Base-by-base conservation (phyloP, 2,329 filamentous ascomycete species). In the Botrytis fragariae region DNA sequence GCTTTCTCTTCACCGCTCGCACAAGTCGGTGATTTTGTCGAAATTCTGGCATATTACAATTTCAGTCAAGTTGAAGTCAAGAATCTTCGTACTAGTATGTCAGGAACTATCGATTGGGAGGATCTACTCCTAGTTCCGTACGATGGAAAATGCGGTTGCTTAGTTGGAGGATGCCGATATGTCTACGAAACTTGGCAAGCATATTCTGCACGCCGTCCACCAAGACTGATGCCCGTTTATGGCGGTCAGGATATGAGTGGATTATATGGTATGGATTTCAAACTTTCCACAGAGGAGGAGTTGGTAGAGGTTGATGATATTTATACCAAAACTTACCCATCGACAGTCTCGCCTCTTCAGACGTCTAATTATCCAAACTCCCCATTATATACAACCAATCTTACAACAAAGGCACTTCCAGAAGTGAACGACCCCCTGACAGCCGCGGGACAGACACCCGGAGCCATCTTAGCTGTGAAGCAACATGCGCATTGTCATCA, bases 11-110 rank as follows among this genome's bases (percentile, higher is more conserved):
- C 42, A n/a, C 25, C 25, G 8, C n/a, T 70, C 9, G 54, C 54
- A 14, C 42, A 29, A 35, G 64, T 70, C 14, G 71, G 71, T 29
- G 71, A 73, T 32, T 62, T 29, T 69, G 71, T 73, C 44, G 29
- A 39, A 10, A 37, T 73, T 35, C 3, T 51, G 32, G 57, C 20
- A 29, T 14, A 73, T 45, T 22, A 61, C 0, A 42, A 44, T 22
- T 18, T n/a, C 35, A 35, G 25, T 10, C 32, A 54, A 16, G 64
- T 63, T 7, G 54, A 51, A 37, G 64, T 63, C 6, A 63, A 69
- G n/a, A 70, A 35, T 62, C 14, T 73, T 62, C 54, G 71, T 18
- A 73, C 71, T n/a, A n/a, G 65, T 20, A n/a, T 70, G 3, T 18
- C 16, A 7, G 71, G 44, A 54, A 35, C 37, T 1, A 44, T 73